These are phyloP conservation scores for Monosporascus sp. DNA, from an alignment of 2,329 filamentous ascomycete genomes.

Conservation along the genomic window DNA sequence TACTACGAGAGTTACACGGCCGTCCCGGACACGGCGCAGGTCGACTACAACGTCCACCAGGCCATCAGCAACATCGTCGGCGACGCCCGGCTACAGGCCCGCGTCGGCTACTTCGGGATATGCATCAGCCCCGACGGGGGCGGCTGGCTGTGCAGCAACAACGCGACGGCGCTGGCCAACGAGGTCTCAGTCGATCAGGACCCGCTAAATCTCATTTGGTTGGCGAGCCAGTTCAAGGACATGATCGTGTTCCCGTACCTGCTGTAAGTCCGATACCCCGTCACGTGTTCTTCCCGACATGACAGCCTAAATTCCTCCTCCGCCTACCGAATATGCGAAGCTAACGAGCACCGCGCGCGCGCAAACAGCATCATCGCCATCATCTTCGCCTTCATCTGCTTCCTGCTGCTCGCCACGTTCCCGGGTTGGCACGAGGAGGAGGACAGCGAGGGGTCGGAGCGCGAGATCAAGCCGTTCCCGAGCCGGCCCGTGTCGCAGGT, in stretches of 20 bases:
- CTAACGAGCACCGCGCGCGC: not conserved
- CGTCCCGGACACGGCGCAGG: conserved; percentile 76
- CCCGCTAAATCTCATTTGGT: conserved; percentile 94
- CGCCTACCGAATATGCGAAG: not conserved
- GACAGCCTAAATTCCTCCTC: not conserved
- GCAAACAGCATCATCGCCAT: conserved; percentile 84
- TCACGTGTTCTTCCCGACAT: not conserved
- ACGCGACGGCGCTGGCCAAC: conserved; percentile 86
- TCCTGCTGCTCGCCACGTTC: conserved; percentile 92
- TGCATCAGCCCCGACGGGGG: conserved; percentile 90
- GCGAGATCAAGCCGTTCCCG: conserved; percentile 91
- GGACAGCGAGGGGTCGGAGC: conserved; percentile 73
- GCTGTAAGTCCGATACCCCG: conserved; percentile 55
- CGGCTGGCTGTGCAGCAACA: conserved; percentile 92
- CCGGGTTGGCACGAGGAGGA: conserved; percentile 95
- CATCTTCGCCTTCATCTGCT: conserved; percentile 93
- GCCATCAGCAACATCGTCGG: conserved; percentile 90
- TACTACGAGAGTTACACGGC: conserved; percentile 90
- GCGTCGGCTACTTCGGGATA: conserved; percentile 97
- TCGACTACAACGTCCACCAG: conserved; percentile 79
- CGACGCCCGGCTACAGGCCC: conserved; percentile 74
- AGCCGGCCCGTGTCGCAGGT: conserved; percentile 88
- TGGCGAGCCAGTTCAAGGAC: conserved; percentile 95
- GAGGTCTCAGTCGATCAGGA: conserved; percentile 88
- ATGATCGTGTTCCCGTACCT: conserved; percentile 97